These are phyloP conservation scores for Tylopilus rubrobrunneus DNA, from an alignment of 768 basidiomycete genomes.

Conservation along the genomic window DNA sequence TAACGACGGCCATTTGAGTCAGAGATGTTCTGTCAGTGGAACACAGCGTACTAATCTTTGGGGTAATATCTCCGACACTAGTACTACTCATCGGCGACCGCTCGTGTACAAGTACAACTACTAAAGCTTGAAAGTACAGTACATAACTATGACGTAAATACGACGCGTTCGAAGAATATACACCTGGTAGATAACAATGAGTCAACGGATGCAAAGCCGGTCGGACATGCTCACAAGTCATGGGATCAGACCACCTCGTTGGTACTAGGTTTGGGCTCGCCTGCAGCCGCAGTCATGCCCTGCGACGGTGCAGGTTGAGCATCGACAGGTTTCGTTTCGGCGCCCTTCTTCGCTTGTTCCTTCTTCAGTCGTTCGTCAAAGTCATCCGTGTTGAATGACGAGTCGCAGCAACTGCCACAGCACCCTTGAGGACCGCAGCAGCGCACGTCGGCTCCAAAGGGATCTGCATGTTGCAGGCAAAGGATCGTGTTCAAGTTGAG, in stretches of 20 bases:
- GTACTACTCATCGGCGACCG: not conserved
- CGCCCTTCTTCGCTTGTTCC: constrained; percentile 18
- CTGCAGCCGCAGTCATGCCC: constrained; percentile 13
- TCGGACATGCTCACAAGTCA: not conserved
- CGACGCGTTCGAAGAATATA: not conserved
- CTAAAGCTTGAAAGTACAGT: too few relatives aligned
- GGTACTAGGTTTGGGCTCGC: not conserved
- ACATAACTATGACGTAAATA: too few relatives aligned
- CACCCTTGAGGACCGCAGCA: constrained; percentile 29
- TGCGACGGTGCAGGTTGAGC: constrained; percentile 23
- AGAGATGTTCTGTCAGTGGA: too few relatives aligned
- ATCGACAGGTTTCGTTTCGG: constrained; percentile 7
- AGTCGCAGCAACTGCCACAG: constrained; percentile 25
- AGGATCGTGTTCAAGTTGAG: not conserved
- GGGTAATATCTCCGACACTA: not conserved
- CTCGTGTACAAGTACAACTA: too few relatives aligned
- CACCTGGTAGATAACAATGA: not conserved
- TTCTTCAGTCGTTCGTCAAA: constrained; percentile 29
- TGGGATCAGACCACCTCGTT: not conserved
- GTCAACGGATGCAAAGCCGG: not conserved
- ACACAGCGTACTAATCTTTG: too few relatives aligned
- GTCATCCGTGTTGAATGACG: constrained; percentile 28
- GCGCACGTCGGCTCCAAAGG: constrained; percentile 17
- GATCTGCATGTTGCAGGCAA: constrained; percentile 7
- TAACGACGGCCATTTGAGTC: too few relatives aligned